Evolutionary conservation across 139 green algal genomes (phyloP).

Genomic region (Gonium pectorale): DNA sequence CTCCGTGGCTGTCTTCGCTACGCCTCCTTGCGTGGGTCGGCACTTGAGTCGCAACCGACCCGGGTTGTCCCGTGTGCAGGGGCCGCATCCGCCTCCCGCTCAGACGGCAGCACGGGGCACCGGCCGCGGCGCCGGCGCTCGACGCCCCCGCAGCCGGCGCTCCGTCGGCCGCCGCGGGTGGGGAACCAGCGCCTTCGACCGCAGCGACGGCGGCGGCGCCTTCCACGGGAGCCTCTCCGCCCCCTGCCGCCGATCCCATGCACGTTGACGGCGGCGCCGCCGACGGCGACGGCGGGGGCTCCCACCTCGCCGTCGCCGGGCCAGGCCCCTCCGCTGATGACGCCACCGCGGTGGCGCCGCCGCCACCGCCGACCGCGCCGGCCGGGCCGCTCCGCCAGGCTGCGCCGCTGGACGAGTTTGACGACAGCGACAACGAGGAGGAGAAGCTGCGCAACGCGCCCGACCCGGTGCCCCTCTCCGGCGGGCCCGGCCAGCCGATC

Average conservation of each 20-base stretch:
- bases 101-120: too few species aligned
- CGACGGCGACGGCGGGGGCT: neutral
- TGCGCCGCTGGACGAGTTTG: constrained; percentile 57
- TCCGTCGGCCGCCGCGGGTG: too few species aligned
- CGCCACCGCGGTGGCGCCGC: neutral
- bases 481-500: too few species aligned
- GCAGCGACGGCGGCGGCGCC: neutral
- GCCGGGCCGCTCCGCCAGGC: constrained; percentile 43
- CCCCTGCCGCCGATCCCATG: neutral
- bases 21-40: too few species aligned
- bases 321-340: too few species aligned
- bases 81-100: too few species aligned
- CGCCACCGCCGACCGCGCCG: neutral
- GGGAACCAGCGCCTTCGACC: neutral
- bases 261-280: neutral
- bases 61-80: too few species aligned
- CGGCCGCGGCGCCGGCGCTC: too few species aligned
- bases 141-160: too few species aligned
- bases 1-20: too few species aligned
- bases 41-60: too few species aligned
- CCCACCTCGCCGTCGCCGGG: neutral
- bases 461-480: neutral
- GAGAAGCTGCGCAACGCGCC: constrained; percentile 13
- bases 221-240: neutral
- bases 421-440: constrained; percentile 59